A percentile compares a stretch with the other conserved stretches of the same genome.
These are phyloP conservation scores for Leishmania tropica DNA, from an alignment of 208 protist genomes.

Conservation along the genomic window DNA sequence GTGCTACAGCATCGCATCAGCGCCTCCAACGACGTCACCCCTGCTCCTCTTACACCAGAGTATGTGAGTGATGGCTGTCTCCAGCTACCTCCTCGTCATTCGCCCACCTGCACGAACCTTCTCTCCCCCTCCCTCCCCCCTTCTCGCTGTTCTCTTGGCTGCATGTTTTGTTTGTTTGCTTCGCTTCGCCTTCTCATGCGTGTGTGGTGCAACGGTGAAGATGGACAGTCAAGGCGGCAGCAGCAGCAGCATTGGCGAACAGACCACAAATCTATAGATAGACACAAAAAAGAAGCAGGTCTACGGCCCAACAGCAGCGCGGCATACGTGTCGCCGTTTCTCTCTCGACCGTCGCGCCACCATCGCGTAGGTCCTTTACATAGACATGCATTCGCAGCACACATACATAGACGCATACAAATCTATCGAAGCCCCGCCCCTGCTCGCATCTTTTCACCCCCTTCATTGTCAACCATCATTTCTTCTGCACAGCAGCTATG, in stretches of 20 bases:
- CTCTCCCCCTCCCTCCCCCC: not conserved
- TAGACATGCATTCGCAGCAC: conserved; percentile 1
- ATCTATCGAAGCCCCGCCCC: not conserved
- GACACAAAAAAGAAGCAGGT: not conserved
- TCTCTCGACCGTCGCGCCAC: not conserved
- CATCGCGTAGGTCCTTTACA: not conserved
- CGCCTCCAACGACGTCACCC: not conserved
- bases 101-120: not conserved
- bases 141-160: not conserved
- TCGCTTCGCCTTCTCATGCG: not conserved
- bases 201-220: not conserved
- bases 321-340: not conserved
- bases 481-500: conserved; percentile 21
- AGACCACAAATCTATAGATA: not conserved
- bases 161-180: not conserved
- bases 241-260: not conserved
- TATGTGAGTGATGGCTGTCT: not conserved
- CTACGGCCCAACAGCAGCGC: not conserved
- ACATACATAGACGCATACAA: conserved; percentile 3
- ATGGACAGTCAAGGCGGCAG: not conserved
- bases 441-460: not conserved
- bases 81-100: not conserved
- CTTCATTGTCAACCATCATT: not conserved
- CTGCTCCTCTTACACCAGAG: not conserved
- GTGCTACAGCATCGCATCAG: not conserved